Percentiles rank a stretch among this genome's conserved stretches.
Evolutionary conservation across 495 filamentous ascomycete genomes (phyloP).

Genomic region (Astrothelium subdiscretum): DNA sequence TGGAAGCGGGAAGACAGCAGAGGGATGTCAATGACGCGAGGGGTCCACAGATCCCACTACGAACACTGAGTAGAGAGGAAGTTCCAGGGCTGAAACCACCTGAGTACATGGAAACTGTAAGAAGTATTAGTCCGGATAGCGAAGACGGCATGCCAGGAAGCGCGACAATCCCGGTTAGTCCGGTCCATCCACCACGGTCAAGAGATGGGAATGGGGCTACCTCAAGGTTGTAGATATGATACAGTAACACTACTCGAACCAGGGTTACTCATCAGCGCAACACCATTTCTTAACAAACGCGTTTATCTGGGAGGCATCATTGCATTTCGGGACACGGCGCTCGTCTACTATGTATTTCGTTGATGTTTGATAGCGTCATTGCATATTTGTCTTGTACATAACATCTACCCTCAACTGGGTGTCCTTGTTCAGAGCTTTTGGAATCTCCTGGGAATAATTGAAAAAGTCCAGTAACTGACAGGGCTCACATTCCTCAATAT

Average conservation of each 20-base stretch:
- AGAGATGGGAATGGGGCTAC: background rate
- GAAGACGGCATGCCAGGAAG: background rate
- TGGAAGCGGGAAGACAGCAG: slow-evolving; percentile 5
- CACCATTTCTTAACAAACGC: background rate
- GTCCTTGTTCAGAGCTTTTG: background rate
- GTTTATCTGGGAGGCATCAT: background rate
- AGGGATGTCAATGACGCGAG: slow-evolving; percentile 2
- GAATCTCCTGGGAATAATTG: background rate
- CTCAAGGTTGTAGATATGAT: background rate
- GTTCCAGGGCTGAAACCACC: slow-evolving; percentile 23
- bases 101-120: slow-evolving; percentile 14
- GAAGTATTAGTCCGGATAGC: background rate
- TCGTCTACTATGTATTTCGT: background rate
- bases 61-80: slow-evolving; percentile 22
- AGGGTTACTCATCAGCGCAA: background rate
- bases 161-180: background rate
- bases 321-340: background rate
- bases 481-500: background rate
- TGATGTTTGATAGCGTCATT: background rate
- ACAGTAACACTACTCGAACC: background rate
- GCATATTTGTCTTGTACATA: background rate
- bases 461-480: background rate
- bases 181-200: background rate
- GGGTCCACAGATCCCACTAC: slow-evolving; percentile 16
- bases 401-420: background rate